Evolutionary conservation across 306 rosid genomes (phyloP).

Genomic region (Fragaria iinumae): DNA sequence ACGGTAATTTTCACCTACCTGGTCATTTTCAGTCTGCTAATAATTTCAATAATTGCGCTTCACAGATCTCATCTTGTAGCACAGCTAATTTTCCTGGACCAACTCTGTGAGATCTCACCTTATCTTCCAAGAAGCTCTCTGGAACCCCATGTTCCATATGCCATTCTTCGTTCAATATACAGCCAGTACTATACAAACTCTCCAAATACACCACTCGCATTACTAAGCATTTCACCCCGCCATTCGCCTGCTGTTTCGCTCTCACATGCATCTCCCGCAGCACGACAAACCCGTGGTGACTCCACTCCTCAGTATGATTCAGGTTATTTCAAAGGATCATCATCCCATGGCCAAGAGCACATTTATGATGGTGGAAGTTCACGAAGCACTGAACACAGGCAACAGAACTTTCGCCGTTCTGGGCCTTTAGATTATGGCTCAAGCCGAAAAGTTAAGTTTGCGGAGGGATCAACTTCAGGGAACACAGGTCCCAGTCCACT

Average conservation of each 20-base stretch:
- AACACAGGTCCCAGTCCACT: conserved; percentile 89
- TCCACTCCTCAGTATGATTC: conserved; percentile 75
- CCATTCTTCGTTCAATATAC: conserved; percentile 88
- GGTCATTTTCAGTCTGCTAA: conserved; percentile 4
- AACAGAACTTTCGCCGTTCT: conserved; percentile 60
- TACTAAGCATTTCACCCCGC: conserved; percentile 70
- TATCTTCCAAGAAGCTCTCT: conserved; percentile 89
- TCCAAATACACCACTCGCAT: conserved; percentile 61
- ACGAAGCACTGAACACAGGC: conserved; percentile 51
- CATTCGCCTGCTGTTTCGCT: conserved; percentile 72
- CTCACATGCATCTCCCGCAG: conserved; percentile 71
- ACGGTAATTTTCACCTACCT: neutral
- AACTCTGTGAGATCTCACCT: conserved; percentile 86
- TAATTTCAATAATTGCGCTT: conserved; percentile 21
- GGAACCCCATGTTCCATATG: conserved; percentile 77
- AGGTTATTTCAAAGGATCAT: conserved; percentile 67
- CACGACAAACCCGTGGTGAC: conserved; percentile 69
- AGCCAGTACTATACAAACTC: conserved; percentile 85
- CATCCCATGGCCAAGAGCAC: conserved; percentile 61
- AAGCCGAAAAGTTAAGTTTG: conserved; percentile 55
- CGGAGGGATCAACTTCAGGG: conserved; percentile 83
- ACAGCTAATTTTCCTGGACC: conserved; percentile 91
- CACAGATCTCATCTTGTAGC: conserved; percentile 89
- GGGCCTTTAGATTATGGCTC: conserved; percentile 95
- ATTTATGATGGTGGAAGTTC: conserved; percentile 48